These are phyloP conservation scores for Paramecium biaurelia DNA, from an alignment of 73 alveolate species.

Conservation along the genomic window DNA sequence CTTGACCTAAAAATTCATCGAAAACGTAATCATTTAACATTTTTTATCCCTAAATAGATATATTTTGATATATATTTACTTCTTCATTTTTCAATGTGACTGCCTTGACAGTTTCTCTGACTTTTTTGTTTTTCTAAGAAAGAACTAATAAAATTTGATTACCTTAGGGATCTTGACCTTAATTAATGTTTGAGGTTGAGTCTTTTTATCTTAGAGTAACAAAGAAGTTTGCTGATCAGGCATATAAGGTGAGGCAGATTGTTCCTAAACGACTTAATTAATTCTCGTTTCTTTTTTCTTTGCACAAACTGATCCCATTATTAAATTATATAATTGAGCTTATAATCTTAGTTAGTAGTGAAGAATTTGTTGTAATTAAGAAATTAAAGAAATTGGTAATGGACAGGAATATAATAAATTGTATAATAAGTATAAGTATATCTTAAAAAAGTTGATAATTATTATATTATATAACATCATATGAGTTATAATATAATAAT, in stretches of 20 bases:
- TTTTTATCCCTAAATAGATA: conserved; percentile 31
- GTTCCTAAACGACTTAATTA: neutral
- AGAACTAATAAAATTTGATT: neutral
- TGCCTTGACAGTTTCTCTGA: conserved; percentile 38
- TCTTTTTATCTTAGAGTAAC: neutral
- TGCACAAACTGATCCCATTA: conserved; percentile 46
- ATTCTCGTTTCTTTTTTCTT: conserved; percentile 7
- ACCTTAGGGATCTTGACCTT: conserved; percentile 29
- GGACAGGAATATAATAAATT: neutral
- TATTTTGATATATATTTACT: neutral
- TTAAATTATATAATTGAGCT: neutral
- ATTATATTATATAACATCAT: neutral
- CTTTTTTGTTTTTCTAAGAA: conserved; percentile 15
- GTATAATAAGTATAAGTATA: neutral
- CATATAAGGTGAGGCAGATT: neutral
- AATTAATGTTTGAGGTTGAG: neutral
- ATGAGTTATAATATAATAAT: neutral
- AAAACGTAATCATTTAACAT: conserved; percentile 60
- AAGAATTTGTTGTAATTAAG: neutral
- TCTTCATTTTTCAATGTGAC: conserved; percentile 19
- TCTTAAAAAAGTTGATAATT: neutral
- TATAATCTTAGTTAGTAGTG: neutral
- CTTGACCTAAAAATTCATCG: conserved; percentile 58
- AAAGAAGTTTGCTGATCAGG: neutral
- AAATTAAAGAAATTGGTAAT: neutral